phyloP scores from a whole-genome alignment of 2,329 filamentous ascomycete genomes.

The Talaromyces atroroseus region DNA sequence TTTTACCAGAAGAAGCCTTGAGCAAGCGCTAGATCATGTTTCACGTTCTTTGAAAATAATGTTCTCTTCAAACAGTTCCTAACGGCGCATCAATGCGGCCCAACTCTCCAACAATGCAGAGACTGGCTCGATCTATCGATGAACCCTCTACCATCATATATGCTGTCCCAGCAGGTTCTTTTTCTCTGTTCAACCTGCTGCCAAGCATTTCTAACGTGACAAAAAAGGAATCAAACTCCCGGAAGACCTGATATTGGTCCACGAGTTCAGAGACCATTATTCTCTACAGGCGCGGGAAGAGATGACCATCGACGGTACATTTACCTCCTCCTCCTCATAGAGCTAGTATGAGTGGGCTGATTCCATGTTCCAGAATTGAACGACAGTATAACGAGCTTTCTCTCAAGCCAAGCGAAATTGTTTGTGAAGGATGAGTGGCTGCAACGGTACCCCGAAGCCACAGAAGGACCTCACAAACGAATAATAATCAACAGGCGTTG shows the following conservation, averaged over 20 bases:
- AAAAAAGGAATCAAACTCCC: conserved; percentile 15
- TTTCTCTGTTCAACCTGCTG: not conserved
- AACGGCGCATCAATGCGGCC: conserved; percentile 11
- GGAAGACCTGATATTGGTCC: conserved; percentile 21
- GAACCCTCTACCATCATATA: not conserved
- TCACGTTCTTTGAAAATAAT: not conserved
- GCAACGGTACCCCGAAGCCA: conserved; percentile 13
- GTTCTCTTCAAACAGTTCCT: not conserved
- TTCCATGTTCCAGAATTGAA: conserved; percentile 16
- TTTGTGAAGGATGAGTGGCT: conserved; percentile 17
- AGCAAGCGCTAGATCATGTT: not conserved
- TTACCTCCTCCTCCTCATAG: not conserved
- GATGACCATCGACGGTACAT: conserved; percentile 15
- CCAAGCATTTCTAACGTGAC: not conserved
- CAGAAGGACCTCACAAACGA: not conserved
- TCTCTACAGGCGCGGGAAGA: conserved; percentile 18
- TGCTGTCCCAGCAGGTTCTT: not conserved
- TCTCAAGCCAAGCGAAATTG: conserved; percentile 5
- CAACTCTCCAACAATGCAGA: conserved; percentile 1
- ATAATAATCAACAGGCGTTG: not conserved
- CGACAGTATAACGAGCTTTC: conserved; percentile 17
- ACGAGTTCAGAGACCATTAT: conserved; percentile 21
- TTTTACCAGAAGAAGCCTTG: not conserved
- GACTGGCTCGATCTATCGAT: not conserved
- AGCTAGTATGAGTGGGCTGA: not conserved